A percentile compares a stretch with the other conserved stretches of the same genome.
phyloP scores from a whole-genome alignment of 495 filamentous ascomycete genomes.

The Beverwykella pulmonaria region DNA sequence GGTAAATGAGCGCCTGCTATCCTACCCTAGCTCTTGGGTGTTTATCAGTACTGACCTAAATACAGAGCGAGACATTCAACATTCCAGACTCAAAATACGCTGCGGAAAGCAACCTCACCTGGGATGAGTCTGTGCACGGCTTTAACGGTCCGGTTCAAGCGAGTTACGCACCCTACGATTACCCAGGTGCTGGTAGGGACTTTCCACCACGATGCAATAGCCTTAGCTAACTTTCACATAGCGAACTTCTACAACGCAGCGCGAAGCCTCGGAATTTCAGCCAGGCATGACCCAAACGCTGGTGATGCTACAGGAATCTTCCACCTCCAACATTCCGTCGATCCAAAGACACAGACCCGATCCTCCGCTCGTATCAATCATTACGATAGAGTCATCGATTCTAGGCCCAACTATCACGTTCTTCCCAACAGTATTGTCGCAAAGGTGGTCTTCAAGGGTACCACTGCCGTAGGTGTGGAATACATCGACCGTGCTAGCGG shows the following conservation, averaged over 20 bases:
- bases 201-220: background rate
- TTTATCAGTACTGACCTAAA: too few relatives aligned
- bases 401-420: slow-evolving; percentile 29
- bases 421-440: slow-evolving; percentile 17
- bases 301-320: slow-evolving; percentile 25
- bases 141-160: slow-evolving; percentile 27
- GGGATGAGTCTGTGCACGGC: slow-evolving; percentile 24
- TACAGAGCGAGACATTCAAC: slow-evolving; percentile 15
- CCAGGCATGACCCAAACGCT: slow-evolving; percentile 11
- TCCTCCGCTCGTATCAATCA: slow-evolving; percentile 19
- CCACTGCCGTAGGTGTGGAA: slow-evolving; percentile 14
- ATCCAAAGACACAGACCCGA: slow-evolving; percentile 23
- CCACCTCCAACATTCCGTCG: background rate
- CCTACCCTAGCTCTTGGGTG: too few relatives aligned
- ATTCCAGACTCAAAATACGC: slow-evolving; percentile 5
- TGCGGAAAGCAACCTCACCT: slow-evolving; percentile 17
- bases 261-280: slow-evolving; percentile 4
- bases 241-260: slow-evolving; percentile 25
- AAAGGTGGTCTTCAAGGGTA: slow-evolving; percentile 20
- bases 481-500: background rate
- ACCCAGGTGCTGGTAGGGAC: slow-evolving; percentile 17
- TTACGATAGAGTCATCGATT: slow-evolving; percentile 25
- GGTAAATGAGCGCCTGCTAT: background rate
- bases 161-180: slow-evolving; percentile 25
- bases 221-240: background rate